Evolutionary conservation across 371 early-diverging fungal genomes (phyloP), one percentile per base, ranked within the genome.

Genomic region (Cokeromyces recurvatus): DNA sequence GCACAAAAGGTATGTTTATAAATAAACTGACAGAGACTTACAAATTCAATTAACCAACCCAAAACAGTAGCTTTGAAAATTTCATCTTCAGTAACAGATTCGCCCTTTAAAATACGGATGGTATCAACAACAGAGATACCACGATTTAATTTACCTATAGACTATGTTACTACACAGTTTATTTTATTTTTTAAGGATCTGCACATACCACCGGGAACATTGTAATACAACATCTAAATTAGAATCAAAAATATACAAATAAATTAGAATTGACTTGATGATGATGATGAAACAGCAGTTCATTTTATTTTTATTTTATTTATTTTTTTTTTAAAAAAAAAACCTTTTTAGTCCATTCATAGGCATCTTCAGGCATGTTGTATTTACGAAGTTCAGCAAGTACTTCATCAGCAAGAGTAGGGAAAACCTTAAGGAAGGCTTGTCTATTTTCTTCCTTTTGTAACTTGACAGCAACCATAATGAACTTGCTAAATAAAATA

Each of bases 21-120:
- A n/a, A n/a, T n/a, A n/a, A n/a, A n/a, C n/a, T n/a, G n/a, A n/a
- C n/a, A n/a, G n/a, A n/a, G 5, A 64, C 81, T 53, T 77, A 92
- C 91, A 72, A 86, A 85, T 73, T 97, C 97, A 60, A 95, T 81
- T 47, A 91, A 81, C 97, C 97, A 97, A 12, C 97, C 97, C 24
- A 97, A 77, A 15, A 92, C 79, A 64, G 87, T 78, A 34, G 95
- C 91, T 71, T 91, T 84, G 63, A 84, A 78, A 50, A 89, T 76
- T 71, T 94, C 90, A 36, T 92, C 90, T 29, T 75, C 73, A 25
- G 91, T 85, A 40, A 90, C 77, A 38, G 75, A 48, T 38, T 81
- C 71, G 36, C 84, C 80, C 55, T 85, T 79, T 59, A 96, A 72
- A 32, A 90, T 84, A 53, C 79, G 73, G 31, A 91, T 76, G 8